Evolutionary conservation across 805 yeast species (phyloP).

Genomic region (Komagataella pseudopastoris): DNA sequence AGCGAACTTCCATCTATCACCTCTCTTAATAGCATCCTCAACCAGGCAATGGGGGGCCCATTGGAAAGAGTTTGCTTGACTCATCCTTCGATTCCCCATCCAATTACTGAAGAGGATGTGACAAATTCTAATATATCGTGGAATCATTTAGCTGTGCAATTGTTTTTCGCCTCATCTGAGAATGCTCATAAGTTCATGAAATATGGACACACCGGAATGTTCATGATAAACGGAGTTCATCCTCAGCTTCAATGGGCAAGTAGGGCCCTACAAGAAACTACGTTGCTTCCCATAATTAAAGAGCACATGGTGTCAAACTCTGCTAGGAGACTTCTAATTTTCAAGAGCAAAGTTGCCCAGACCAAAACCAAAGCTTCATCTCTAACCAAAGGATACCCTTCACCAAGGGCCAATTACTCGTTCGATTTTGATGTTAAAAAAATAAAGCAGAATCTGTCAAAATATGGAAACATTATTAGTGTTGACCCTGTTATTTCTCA

Average conservation of each 20-base stretch:
- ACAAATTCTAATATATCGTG: conserved; percentile 7
- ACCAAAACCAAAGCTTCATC: conserved; percentile 8
- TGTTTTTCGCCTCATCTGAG: conserved; percentile 37
- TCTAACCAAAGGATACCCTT: conserved; percentile 20
- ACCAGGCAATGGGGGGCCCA: conserved; percentile 59
- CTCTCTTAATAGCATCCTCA: conserved; percentile 34
- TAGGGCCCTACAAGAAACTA: not conserved
- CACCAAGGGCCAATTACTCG: conserved; percentile 25
- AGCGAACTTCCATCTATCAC: conserved; percentile 15
- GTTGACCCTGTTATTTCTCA: conserved; percentile 55
- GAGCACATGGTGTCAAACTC: conserved; percentile 24
- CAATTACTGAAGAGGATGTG: not conserved
- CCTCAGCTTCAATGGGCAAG: conserved; percentile 32
- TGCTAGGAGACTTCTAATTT: conserved; percentile 43
- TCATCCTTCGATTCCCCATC: not conserved
- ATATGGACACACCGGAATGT: conserved; percentile 37
- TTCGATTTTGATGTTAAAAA: conserved; percentile 31
- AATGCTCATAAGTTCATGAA: conserved; percentile 41
- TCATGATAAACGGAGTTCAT: conserved; percentile 44
- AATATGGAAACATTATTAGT: conserved; percentile 49
- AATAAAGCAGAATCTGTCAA: conserved; percentile 33
- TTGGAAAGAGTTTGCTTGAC: conserved; percentile 33
- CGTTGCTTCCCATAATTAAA: not conserved
- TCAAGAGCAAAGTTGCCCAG: conserved; percentile 21
- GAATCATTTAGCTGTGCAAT: conserved; percentile 20